Percentiles rank a stretch among this genome's conserved stretches.
Evolutionary conservation across 345 rosid species (phyloP).

Genomic region (Ailanthus altissimus): DNA sequence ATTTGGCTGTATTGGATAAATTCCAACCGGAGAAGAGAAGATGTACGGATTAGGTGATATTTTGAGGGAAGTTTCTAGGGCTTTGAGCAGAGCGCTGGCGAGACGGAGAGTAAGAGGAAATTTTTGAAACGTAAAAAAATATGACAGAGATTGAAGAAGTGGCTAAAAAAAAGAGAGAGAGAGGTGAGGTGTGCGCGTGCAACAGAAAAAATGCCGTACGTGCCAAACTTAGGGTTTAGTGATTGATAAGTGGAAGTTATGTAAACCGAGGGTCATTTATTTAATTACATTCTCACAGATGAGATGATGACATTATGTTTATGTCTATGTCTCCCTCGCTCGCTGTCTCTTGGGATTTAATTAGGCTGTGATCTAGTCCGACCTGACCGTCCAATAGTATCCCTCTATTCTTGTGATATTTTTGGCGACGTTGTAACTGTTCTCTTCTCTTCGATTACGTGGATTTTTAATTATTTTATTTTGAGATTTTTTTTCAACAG

Average conservation of each 20-base stretch:
- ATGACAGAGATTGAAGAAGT: conserved; percentile 4
- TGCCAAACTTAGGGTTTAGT: conserved; percentile 31
- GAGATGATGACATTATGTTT: not conserved
- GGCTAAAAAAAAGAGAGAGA: conserved; percentile 30
- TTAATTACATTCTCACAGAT: not conserved
- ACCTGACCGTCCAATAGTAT: not conserved
- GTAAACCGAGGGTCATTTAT: not conserved
- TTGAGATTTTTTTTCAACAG: not conserved
- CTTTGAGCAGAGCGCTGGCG: conserved; percentile 47
- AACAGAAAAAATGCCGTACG: conserved; percentile 31
- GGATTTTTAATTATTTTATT: not conserved
- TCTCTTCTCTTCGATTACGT: not conserved
- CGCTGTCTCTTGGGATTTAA: not conserved
- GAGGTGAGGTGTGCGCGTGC: conserved; percentile 37
- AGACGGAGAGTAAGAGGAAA: conserved; percentile 20
- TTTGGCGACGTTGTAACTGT: not conserved
- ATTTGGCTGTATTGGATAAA: not conserved
- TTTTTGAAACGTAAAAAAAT: conserved; percentile 13
- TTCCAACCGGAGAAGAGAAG: not conserved
- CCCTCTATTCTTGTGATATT: not conserved
- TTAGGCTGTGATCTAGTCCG: not conserved
- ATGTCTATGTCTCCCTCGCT: too few relatives aligned
- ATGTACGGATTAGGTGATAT: not conserved
- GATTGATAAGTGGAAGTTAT: not conserved
- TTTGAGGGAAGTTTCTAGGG: not conserved